A percentile compares a stretch with the other conserved stretches of the same genome.
These are phyloP conservation scores for Solanum virginianum DNA, from an alignment of 257 asterid genomes.

Conservation along the genomic window DNA sequence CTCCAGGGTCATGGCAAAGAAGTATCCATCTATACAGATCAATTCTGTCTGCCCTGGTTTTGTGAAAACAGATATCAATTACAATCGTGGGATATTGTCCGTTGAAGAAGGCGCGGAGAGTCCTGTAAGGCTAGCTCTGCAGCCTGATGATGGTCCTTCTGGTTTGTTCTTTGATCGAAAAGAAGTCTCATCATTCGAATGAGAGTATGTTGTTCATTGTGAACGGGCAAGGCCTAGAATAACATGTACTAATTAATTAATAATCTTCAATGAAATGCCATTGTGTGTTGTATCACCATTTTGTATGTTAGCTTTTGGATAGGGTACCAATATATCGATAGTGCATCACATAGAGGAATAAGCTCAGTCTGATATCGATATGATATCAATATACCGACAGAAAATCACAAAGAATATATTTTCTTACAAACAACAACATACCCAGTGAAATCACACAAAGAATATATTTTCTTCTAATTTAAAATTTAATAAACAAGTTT, in stretches of 20 bases:
- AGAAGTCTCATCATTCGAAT: slow-evolving; percentile 6
- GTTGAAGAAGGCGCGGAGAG: slow-evolving; percentile 32
- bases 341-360: too few species aligned
- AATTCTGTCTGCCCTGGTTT: slow-evolving; percentile 44
- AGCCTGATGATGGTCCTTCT: slow-evolving; percentile 29
- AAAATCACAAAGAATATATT: too few species aligned
- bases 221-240: not conserved
- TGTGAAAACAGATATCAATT: slow-evolving; percentile 27
- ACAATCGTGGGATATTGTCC: slow-evolving; percentile 13
- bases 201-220: not conserved
- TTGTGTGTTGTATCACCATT: not conserved
- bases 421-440: too few species aligned
- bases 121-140: slow-evolving; percentile 23
- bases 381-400: too few species aligned
- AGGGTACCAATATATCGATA: too few species aligned
- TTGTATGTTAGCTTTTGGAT: not conserved
- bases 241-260: not conserved
- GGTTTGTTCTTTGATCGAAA: slow-evolving; percentile 19
- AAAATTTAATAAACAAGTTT: too few species aligned
- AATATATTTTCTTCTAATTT: too few species aligned
- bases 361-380: too few species aligned
- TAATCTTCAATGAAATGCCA: not conserved
- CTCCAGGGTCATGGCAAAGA: slow-evolving; percentile 21
- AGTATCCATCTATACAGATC: slow-evolving; percentile 7
- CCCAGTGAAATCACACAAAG: too few species aligned